Evolutionary conservation across 768 basidiomycete genomes (phyloP).

Genomic region (Pluteus cervinus): DNA sequence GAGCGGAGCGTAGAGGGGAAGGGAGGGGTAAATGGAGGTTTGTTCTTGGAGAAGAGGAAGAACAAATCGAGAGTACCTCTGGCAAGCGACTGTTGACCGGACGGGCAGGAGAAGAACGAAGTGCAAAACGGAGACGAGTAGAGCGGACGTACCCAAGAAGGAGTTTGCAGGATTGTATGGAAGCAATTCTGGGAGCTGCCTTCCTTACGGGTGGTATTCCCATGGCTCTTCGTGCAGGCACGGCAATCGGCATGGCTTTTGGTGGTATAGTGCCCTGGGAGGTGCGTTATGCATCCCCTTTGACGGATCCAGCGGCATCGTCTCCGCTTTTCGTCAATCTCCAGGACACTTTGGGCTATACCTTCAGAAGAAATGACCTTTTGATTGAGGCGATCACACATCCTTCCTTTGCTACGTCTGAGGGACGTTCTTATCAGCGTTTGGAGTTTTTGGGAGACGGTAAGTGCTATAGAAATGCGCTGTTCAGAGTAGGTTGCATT

Average conservation of each 20-base stretch:
- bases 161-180: constrained; percentile 85
- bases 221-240: constrained; percentile 61
- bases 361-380: constrained; percentile 55
- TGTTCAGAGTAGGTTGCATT: too few relatives aligned
- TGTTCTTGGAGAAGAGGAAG: constrained; percentile 29
- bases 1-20: constrained; percentile 47
- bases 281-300: constrained; percentile 37
- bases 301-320: constrained; percentile 21
- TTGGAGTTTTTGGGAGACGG: constrained; percentile 90
- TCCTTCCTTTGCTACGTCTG: constrained; percentile 57
- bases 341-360: constrained; percentile 64
- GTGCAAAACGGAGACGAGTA: constrained; percentile 24
- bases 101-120: constrained; percentile 6
- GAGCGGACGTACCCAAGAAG: constrained; percentile 53
- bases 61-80: background rate
- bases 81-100: too few relatives aligned
- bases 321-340: constrained; percentile 46
- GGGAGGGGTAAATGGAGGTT: constrained; percentile 63
- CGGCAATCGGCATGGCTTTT: constrained; percentile 60
- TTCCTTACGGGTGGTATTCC: constrained; percentile 69
- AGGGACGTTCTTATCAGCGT: constrained; percentile 70
- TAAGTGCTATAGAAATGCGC: constrained; percentile 27
- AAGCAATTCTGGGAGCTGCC: constrained; percentile 75
- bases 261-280: constrained; percentile 70
- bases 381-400: constrained; percentile 82